Evolutionary conservation across 345 rosid genomes (phyloP).

Genomic region (Aegle marmelos): DNA sequence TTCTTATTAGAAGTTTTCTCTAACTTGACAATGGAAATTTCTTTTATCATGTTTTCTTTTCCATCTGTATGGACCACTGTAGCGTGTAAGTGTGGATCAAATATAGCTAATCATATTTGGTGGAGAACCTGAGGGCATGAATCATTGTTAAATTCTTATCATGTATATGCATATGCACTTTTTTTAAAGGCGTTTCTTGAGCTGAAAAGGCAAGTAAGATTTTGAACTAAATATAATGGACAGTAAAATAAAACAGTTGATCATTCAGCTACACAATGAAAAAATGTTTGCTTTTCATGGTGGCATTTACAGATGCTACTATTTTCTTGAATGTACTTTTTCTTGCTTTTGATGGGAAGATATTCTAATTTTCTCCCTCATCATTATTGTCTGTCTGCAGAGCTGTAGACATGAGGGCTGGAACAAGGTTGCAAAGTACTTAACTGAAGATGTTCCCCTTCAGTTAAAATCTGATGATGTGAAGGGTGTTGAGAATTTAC

Average conservation of each 20-base stretch:
- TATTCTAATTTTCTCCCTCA: background rate
- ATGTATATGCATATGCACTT: background rate
- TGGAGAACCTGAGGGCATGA: background rate
- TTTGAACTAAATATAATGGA: background rate
- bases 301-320: background rate
- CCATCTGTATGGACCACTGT: background rate
- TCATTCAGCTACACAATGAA: background rate
- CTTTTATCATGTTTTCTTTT: background rate
- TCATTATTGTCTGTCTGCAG: slow-evolving; percentile 7
- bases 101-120: background rate
- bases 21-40: background rate
- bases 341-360: background rate
- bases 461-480: slow-evolving; percentile 1
- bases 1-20: background rate
- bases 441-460: slow-evolving; percentile 16
- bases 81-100: background rate
- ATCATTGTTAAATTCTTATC: background rate
- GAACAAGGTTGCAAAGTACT: slow-evolving; percentile 16
- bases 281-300: background rate
- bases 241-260: background rate
- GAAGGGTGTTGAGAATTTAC: slow-evolving; percentile 8
- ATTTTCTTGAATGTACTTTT: background rate
- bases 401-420: slow-evolving; percentile 17
- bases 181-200: background rate
- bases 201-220: background rate